Base-by-base conservation (phyloP, 352 stramenopile species). In the Globisporangium spiculum region DNA sequence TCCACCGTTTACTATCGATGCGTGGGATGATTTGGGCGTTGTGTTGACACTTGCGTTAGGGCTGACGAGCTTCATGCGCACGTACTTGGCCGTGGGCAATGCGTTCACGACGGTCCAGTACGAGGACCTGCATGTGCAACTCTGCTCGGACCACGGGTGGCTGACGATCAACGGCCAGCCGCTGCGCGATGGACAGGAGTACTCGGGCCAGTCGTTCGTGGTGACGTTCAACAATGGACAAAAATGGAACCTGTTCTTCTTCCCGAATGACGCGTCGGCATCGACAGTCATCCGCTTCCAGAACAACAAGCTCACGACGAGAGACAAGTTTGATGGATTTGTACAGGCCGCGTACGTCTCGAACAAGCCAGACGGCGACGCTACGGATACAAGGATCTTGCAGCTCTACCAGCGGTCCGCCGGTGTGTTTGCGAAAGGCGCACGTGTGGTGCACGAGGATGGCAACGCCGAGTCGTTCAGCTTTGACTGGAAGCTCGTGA, bases 51-150 rank as follows among this genome's bases (percentile, higher is more conserved):
- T 93, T 56, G 60, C 55, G 12, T 12, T 36, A 3, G 36, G 61
- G 2, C 68, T 69, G 10, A 34, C 55, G 22, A 55, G 48, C 20
- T 67, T 57, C 50, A 72, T 88, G 74, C 78, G 65, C 14, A 86
- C 78, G 60, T 92, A 93, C 71, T 60, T 93, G 59, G 74, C 79
- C 2, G 76, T 91, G 59, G 88, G 88, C n/a, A 81, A 81, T n/a
- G 86, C 86, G 12, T 94, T 92, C 67, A 92, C 85, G 63, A 92
- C 84, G 0, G 69, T 94, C 20, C 59, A 86, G 57, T 93, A 95
- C 63, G 71, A 75, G n/a, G 71, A 84, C 8, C 75, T 95, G 60
- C 79, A 88, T 62, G 76, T 82, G n/a, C 71, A 80, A 60, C 66
- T 95, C 6, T 74, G 78, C 53, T 88, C 86, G 3, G 88, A 93